Evolutionary conservation across 257 asterid species (phyloP).

Genomic region (Penstemon newberryi): DNA sequence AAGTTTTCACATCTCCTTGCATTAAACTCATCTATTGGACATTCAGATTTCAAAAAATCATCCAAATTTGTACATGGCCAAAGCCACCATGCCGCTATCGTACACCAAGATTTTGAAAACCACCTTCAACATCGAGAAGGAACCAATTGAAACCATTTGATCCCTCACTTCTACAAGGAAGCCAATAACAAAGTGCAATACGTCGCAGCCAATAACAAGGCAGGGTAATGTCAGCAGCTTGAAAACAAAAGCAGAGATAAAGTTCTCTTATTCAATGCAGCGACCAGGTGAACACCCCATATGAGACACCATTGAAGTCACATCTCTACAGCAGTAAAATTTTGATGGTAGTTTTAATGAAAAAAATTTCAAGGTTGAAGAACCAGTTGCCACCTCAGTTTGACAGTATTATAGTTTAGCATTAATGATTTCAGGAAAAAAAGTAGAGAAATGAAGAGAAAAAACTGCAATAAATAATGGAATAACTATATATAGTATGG

Average conservation of each 20-base stretch:
- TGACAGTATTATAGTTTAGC: neutral
- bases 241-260: neutral
- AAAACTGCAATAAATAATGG: neutral
- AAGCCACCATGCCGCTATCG: neutral
- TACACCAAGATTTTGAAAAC: neutral
- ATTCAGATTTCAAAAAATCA: neutral
- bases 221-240: neutral
- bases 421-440: neutral
- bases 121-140: neutral
- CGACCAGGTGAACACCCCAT: conserved; percentile 1
- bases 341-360: neutral
- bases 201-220: neutral
- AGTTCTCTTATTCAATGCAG: neutral
- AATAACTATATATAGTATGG: neutral
- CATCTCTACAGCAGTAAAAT: conserved; percentile 3
- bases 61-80: neutral
- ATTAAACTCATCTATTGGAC: neutral
- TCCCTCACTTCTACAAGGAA: neutral
- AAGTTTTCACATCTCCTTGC: neutral
- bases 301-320: neutral
- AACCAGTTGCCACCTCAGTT: neutral
- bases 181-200: neutral
- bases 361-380: conserved; percentile 3
- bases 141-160: neutral
- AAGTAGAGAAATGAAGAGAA: neutral